These are phyloP conservation scores for Candida vartiovaarae DNA, from an alignment of 805 yeast species.

Conservation along the genomic window DNA sequence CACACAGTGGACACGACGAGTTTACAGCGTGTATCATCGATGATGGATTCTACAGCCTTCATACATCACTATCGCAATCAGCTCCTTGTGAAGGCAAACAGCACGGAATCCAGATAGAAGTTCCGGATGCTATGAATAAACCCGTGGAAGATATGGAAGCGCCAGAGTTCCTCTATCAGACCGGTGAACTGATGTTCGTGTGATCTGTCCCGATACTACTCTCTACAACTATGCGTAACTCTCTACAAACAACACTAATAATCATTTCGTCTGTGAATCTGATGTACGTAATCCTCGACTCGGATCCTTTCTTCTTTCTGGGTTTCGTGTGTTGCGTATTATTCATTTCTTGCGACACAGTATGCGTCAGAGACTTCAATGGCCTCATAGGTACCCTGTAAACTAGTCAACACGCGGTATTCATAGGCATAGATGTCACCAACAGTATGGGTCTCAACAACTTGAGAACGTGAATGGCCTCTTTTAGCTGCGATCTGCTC, in stretches of 20 bases:
- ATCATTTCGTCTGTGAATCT: no score
- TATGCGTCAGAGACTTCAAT: constrained; percentile 79
- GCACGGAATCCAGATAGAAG: constrained; percentile 6
- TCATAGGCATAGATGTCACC: constrained; percentile 60
- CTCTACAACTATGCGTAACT: no score
- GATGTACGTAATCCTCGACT: no score
- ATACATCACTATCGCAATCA: constrained; percentile 1
- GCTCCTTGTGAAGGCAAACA: constrained; percentile 3
- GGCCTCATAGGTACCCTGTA: constrained; percentile 94
- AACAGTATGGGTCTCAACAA: constrained; percentile 52
- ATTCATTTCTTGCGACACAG: constrained; percentile 49
- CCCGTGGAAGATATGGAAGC: constrained; percentile 12
- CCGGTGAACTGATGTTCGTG: constrained; percentile 8
- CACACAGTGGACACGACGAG: constrained; percentile 4
- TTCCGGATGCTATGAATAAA: constrained; percentile 9
- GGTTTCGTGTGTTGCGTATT: neutral
- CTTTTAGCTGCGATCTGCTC: constrained; percentile 35
- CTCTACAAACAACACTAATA: no score
- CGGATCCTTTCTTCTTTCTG: no score
- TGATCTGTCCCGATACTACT: neutral
- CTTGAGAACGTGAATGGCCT: constrained; percentile 43
- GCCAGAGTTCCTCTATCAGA: constrained; percentile 13
- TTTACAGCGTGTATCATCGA: constrained; percentile 8
- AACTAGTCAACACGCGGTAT: constrained; percentile 65
- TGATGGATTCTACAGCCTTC: constrained; percentile 5